Percentiles rank a stretch among this genome's conserved stretches.
phyloP scores from a whole-genome alignment of 306 rosid species.

The Vigna reflexopilosa region DNA sequence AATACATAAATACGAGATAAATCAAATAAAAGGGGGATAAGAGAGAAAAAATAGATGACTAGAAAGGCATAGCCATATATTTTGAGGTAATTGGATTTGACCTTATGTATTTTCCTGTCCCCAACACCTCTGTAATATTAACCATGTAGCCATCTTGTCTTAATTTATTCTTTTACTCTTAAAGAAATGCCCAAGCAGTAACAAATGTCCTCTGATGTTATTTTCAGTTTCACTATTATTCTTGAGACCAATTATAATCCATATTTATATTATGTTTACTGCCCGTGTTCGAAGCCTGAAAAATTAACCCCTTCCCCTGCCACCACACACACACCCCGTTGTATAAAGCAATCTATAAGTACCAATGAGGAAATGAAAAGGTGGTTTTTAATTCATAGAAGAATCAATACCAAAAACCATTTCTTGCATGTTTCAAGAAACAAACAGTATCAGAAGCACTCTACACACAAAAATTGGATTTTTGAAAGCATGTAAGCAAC shows the following conservation, averaged over 20 bases:
- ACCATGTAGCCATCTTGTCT: slow-evolving; percentile 12
- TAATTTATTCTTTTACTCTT: slow-evolving; percentile 7
- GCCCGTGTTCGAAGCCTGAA: too few species aligned
- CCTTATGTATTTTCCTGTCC: not conserved
- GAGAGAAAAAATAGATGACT: not conserved
- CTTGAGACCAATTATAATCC: slow-evolving; percentile 3
- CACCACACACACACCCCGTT: too few species aligned
- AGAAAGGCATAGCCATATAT: not conserved
- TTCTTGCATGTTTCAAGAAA: too few species aligned
- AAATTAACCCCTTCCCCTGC: too few species aligned
- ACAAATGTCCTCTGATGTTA: slow-evolving; percentile 4
- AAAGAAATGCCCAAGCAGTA: slow-evolving; percentile 2
- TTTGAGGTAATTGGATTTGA: slow-evolving; percentile 17
- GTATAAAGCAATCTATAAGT: too few species aligned
- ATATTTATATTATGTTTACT: not conserved
- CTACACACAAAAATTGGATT: too few species aligned
- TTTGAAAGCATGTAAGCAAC: too few species aligned
- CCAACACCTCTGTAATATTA: not conserved
- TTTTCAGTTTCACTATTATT: slow-evolving; percentile 15
- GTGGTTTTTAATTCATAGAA: too few species aligned
- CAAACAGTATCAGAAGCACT: too few species aligned
- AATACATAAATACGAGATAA: slow-evolving; percentile 1
- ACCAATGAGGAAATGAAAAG: too few species aligned
- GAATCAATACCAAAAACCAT: too few species aligned
- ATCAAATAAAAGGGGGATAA: not conserved